A percentile compares a stretch with the other conserved stretches of the same genome.
These are phyloP conservation scores for Fusarium sororula DNA, from an alignment of 2,329 filamentous ascomycete genomes.

Conservation along the genomic window DNA sequence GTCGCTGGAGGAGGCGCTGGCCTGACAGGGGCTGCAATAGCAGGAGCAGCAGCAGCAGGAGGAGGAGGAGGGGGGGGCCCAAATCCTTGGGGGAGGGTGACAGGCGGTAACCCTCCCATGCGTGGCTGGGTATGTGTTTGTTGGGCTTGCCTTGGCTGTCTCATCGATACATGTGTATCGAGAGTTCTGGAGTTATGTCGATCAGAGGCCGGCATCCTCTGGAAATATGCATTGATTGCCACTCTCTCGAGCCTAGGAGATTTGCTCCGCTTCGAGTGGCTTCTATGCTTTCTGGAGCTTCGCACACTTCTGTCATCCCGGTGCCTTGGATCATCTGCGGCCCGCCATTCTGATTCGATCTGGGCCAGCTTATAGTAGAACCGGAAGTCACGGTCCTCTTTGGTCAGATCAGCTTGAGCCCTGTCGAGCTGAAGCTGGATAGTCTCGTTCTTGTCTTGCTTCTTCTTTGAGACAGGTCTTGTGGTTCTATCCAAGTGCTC, in stretches of 20 bases:
- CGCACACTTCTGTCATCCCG: slow-evolving; percentile 32
- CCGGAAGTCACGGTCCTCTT: slow-evolving; percentile 48
- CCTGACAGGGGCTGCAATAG: neutral
- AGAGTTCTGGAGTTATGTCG: slow-evolving; percentile 45
- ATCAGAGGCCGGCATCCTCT: slow-evolving; percentile 48
- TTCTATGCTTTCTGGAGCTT: slow-evolving; percentile 30
- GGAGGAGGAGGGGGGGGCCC: neutral
- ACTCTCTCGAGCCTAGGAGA: slow-evolving; percentile 48
- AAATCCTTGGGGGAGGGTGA: neutral
- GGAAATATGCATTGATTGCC: slow-evolving; percentile 58
- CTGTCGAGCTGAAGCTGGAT: slow-evolving; percentile 56
- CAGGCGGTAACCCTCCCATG: neutral
- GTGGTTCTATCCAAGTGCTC: slow-evolving; percentile 49
- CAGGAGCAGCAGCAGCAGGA: neutral
- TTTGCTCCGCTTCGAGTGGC: slow-evolving; percentile 32
- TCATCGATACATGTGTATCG: slow-evolving; percentile 29
- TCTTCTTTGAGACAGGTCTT: slow-evolving; percentile 50
- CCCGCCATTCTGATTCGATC: slow-evolving; percentile 52
- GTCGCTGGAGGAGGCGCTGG: neutral
- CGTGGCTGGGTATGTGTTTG: neutral
- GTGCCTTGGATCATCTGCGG: slow-evolving; percentile 36
- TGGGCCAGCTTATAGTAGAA: slow-evolving; percentile 56
- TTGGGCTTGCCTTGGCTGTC: neutral
- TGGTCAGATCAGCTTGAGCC: slow-evolving; percentile 48
- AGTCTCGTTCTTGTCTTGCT: slow-evolving; percentile 45